phyloP scores from a whole-genome alignment of 306 rosid genomes.

The Carpinus viminea region DNA sequence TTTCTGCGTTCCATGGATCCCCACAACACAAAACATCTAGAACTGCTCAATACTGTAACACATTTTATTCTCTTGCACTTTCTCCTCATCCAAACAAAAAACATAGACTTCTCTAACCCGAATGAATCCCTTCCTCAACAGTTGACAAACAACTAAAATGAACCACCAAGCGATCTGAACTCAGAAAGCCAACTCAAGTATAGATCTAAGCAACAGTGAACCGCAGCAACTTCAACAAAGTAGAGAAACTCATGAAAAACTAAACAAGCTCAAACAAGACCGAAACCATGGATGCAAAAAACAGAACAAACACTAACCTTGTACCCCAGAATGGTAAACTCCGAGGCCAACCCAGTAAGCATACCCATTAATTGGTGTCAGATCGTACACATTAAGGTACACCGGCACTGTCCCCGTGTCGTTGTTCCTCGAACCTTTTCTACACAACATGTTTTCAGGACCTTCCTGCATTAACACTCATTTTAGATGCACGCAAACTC shows the following conservation, averaged over 20 bases:
- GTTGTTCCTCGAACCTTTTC: constrained; percentile 48
- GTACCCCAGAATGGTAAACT: constrained; percentile 86
- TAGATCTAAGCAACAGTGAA: constrained; percentile 16
- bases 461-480: not conserved
- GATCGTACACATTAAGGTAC: constrained; percentile 86
- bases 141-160: not conserved
- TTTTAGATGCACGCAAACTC: not conserved
- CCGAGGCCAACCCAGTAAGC: constrained; percentile 98
- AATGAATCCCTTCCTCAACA: not conserved
- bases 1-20: not conserved
- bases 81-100: constrained; percentile 29
- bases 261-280: not conserved
- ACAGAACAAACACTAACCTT: constrained; percentile 48
- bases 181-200: not conserved
- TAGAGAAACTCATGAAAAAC: not conserved
- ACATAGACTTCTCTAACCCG: not conserved
- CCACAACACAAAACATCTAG: not conserved
- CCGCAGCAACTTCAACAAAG: not conserved
- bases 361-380: constrained; percentile 83
- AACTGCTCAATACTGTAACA: not conserved
- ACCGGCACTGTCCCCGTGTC: constrained; percentile 76
- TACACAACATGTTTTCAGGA: constrained; percentile 52
- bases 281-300: not conserved
- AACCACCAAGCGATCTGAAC: not conserved
- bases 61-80: not conserved